Evolutionary conservation across 352 stramenopile genomes (phyloP), one percentile per base, ranked within the genome.

Genomic region (Phytophthora hybrid): DNA sequence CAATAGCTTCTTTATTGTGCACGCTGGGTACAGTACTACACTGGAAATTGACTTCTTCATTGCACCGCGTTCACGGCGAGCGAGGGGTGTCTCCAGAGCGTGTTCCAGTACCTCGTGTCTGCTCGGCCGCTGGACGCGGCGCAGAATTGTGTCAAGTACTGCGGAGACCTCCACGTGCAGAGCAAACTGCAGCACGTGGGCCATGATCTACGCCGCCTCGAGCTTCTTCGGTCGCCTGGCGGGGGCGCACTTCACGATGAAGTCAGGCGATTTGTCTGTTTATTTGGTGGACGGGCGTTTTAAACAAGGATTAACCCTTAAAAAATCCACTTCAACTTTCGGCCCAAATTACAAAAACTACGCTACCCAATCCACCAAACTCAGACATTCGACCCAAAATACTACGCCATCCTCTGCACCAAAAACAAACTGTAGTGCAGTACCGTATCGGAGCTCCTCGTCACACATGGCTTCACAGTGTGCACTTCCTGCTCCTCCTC

Each of bases 181-280:
- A 82, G 84, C 29, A 88, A 87, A 31, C 37, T 80, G 57, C 84
- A 92, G 69, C 84, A 92, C 59, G 34, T 77, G 11, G 34, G 59
- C 61, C 1, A 80, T 90, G 73, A 89, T 90, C 59, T 85, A 85
- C 67, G 65, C 34, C 1, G 82, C 75, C 2, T 75, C 74, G 13
- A 54, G 62, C 31, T 68, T 70, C 32, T 84, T 89, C 46, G 59
- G 66, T 8, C n/a, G n/a, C n/a, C n/a, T n/a, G n/a, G n/a, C n/a
- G n/a, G n/a, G n/a, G n/a, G n/a, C n/a, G n/a, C n/a, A n/a, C n/a
- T n/a, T n/a, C n/a, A n/a, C n/a, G n/a, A n/a, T n/a, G n/a, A n/a
- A n/a, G n/a, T n/a, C n/a, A n/a, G n/a, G n/a, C n/a, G n/a, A n/a
- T n/a, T n/a, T n/a, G n/a, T n/a, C n/a, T n/a, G n/a, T n/a, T n/a